These are phyloP conservation scores for Trichophyton verrucosum DNA, from an alignment of 2,329 filamentous ascomycete genomes.

Conservation along the genomic window DNA sequence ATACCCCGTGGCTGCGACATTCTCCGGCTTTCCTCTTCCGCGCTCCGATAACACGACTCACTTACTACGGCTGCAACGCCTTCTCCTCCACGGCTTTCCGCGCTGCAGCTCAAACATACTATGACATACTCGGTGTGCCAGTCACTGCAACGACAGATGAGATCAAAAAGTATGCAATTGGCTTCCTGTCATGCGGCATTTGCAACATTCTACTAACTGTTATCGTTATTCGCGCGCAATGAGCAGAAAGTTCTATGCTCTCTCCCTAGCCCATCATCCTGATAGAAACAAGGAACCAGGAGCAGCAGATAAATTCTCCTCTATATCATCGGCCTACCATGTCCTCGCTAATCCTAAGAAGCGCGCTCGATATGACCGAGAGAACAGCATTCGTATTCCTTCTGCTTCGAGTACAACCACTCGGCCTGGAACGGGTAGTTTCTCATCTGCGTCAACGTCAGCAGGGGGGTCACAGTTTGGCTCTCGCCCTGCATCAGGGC, in stretches of 20 bases:
- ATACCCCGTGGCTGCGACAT: slow-evolving; percentile 14
- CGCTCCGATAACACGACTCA: slow-evolving; percentile 9
- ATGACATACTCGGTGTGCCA: slow-evolving; percentile 66
- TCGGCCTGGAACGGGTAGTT: slow-evolving; percentile 20
- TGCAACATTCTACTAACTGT: slow-evolving; percentile 1
- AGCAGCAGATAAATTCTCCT: slow-evolving; percentile 64
- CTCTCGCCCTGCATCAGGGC: slow-evolving; percentile 62
- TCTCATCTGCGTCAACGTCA: slow-evolving; percentile 17
- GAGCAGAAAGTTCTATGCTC: slow-evolving; percentile 60
- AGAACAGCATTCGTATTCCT: slow-evolving; percentile 27
- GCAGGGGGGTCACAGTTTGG: slow-evolving; percentile 41
- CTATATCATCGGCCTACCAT: slow-evolving; percentile 72
- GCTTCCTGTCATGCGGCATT: neutral
- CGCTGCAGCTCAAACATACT: slow-evolving; percentile 49
- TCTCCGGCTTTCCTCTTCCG: slow-evolving; percentile 6
- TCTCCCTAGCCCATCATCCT: slow-evolving; percentile 86
- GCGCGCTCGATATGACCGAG: slow-evolving; percentile 67
- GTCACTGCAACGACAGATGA: slow-evolving; percentile 57
- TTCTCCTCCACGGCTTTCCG: slow-evolving; percentile 37
- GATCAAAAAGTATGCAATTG: slow-evolving; percentile 60
- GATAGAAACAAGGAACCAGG: slow-evolving; percentile 71
- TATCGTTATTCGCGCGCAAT: neutral
- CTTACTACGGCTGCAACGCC: slow-evolving; percentile 6
- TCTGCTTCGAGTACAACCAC: slow-evolving; percentile 19
- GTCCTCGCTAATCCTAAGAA: slow-evolving; percentile 60